Base-by-base conservation (phyloP, 2,329 filamentous ascomycete species). In the Arthrinium puccinioides region DNA sequence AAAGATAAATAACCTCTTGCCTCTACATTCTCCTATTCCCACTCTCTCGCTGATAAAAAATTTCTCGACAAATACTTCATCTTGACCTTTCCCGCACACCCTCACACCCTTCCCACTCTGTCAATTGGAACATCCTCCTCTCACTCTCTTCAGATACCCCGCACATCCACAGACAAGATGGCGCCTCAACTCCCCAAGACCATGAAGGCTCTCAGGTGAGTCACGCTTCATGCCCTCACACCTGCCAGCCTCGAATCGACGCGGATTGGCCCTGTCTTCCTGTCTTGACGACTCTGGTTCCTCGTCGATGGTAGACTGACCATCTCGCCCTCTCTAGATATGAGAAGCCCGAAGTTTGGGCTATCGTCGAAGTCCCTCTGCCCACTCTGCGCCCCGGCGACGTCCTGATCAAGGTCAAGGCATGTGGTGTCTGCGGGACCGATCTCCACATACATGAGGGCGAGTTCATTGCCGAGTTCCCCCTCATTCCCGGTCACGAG, bases 401-500 rank as follows among this genome's bases (percentile, higher is more conserved):
- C 57, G 64, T 80, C 46, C 60, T 79, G 49, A 69, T 82, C 60
- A 79, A 82, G 61, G 78, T 83, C 52, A 81, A 82, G 61, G 79
- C 74, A 38, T 57, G 54, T 35, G 54, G 54, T 49, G 56, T 57
- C 36, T 53, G 53, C 34, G 60, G 60, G 45, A 63, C 61, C 39
- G 56, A 68, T 40, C 39, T 57, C 56, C 75, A 80, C 51, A 79
- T 79, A 50, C 79, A 84, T 52, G 75, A 83, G 56, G 81, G 80
- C 51, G 79, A 84, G 61, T 84, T 84, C 48, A 67, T 69, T 29
- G 65, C 64, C 45, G 64, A 79, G 62, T 82, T 82, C 53, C 79
- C 79, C 36, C 63, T 82, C 40, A 78, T 82, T 49, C 78, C 78
- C 41, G 78, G 79, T 34, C 80, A 84, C 49, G 80, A 84, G 57